Evolutionary conservation across 2,329 filamentous ascomycete genomes (phyloP), one percentile per base, ranked within the genome.

Genomic region (Fusarium marasasianum): DNA sequence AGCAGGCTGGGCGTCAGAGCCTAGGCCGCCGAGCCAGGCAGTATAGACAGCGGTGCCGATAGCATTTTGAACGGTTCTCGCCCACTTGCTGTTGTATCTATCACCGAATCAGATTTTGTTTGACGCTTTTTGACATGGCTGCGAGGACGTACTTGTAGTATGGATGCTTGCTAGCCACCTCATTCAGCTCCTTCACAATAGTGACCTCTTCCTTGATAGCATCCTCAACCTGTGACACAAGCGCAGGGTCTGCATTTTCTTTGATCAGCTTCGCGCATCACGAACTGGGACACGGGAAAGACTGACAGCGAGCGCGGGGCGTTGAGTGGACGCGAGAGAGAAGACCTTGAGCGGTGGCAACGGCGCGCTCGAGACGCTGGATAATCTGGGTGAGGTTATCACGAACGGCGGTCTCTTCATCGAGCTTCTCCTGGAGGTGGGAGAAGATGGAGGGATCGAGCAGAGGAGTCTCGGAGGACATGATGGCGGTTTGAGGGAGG

Each of bases 291-390:
- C 8, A 41, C 22, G 26, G 56, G 60, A 63, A 63, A 65, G 62
- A 82, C 85, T 72, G 79, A 88, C 88, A 88, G 73, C 86, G 85
- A 29, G 86, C 81, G 69, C 91, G 89, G 18, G 94, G 91, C 9
- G 95, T 98, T 5, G 95, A 96, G 84, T 99, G 96, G 56, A 96
- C 94, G 80, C 94, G 89, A 43, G 96, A 96, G 57, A 98, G 89
- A 61, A 95, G 89, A 50, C 95, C 94, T 79, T 96, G 94, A 29
- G 93, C 92, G 71, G 91, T 91, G 77, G 94, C 91, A 73, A 94
- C 93, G 89, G 94, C 91, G 80, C 95, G 93, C 79, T 97, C 94
- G 43, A 98, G 90, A 47, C 88, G 89, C 80, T 96, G 92, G 50
- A 96, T 89, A 77, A 97, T 93, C 65, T 94, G 91, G 74, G 92